These are phyloP conservation scores for Termitomyces sp. DNA, from an alignment of 768 basidiomycete species.

Conservation along the genomic window DNA sequence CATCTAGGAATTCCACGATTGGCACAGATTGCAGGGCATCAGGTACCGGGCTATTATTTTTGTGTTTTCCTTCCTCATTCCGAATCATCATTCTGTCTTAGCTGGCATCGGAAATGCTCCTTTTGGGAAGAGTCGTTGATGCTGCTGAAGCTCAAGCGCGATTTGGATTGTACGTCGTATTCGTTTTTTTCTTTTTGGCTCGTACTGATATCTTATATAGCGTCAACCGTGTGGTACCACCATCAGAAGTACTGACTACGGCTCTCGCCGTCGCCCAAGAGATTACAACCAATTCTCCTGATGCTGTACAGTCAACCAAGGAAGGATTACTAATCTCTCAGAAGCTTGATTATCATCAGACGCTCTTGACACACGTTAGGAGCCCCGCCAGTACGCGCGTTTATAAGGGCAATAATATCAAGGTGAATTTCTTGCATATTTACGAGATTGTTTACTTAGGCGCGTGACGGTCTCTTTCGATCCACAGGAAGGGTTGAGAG, in stretches of 20 bases:
- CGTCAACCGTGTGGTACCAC: conserved; percentile 66
- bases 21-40: conserved; percentile 62
- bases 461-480: background rate
- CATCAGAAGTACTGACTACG: conserved; percentile 46
- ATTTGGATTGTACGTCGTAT: conserved; percentile 67
- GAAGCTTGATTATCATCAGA: conserved; percentile 45
- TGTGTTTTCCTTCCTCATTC: too few species aligned
- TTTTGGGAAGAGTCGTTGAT: conserved; percentile 63
- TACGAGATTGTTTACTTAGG: too few species aligned
- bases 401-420: conserved; percentile 64
- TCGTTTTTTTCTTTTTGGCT: too few species aligned
- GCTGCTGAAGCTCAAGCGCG: conserved; percentile 63
- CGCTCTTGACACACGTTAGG: conserved; percentile 39
- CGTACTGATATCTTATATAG: too few species aligned
- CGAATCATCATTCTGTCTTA: too few species aligned
- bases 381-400: conserved; percentile 45
- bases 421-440: too few species aligned
- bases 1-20: conserved; percentile 66
- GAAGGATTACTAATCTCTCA: conserved; percentile 56
- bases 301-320: conserved; percentile 75
- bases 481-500: conserved; percentile 63
- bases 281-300: conserved; percentile 66
- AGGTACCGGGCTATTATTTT: too few species aligned
- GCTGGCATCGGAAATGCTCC: conserved; percentile 72
- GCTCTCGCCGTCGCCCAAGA: conserved; percentile 59